These are phyloP conservation scores for Ophiostoma ips DNA, from an alignment of 2,329 filamentous ascomycete species.

Conservation along the genomic window DNA sequence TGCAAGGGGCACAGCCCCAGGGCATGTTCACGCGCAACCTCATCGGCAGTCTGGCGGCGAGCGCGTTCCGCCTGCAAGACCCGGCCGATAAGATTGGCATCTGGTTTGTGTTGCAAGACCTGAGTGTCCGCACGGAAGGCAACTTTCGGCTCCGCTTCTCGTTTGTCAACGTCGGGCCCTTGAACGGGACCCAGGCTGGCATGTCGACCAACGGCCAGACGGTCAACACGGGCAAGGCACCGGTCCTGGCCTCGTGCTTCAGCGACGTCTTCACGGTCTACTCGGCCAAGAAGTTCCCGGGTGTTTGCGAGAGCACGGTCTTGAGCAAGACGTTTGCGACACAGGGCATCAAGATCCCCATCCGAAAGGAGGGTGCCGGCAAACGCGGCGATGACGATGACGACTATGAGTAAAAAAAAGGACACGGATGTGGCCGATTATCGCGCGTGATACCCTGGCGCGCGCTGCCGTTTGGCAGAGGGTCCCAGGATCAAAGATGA, in stretches of 20 bases:
- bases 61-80: constrained; percentile 73
- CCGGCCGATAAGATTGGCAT: constrained; percentile 70
- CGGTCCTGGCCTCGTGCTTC: constrained; percentile 73
- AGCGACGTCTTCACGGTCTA: constrained; percentile 86
- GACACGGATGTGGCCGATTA: too few species aligned
- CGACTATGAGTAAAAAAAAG: constrained; percentile 9
- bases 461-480: too few species aligned
- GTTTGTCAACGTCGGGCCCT: constrained; percentile 70
- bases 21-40: constrained; percentile 93
- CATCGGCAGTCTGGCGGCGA: constrained; percentile 81
- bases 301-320: constrained; percentile 84
- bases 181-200: constrained; percentile 23
- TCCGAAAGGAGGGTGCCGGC: constrained; percentile 63
- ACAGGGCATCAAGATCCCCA: constrained; percentile 94
- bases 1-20: constrained; percentile 39
- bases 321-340: constrained; percentile 85
- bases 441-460: too few species aligned
- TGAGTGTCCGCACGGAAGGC: constrained; percentile 88
- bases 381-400: constrained; percentile 39
- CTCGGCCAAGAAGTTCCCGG: constrained; percentile 95
- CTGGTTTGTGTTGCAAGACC: constrained; percentile 93
- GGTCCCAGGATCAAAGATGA: too few species aligned
- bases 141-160: constrained; percentile 65
- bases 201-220: constrained; percentile 18
- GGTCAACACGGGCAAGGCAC: constrained; percentile 65